Conservation (phyloP, 345 rosid genomes). For the Melastoma malabathricum region DNA sequence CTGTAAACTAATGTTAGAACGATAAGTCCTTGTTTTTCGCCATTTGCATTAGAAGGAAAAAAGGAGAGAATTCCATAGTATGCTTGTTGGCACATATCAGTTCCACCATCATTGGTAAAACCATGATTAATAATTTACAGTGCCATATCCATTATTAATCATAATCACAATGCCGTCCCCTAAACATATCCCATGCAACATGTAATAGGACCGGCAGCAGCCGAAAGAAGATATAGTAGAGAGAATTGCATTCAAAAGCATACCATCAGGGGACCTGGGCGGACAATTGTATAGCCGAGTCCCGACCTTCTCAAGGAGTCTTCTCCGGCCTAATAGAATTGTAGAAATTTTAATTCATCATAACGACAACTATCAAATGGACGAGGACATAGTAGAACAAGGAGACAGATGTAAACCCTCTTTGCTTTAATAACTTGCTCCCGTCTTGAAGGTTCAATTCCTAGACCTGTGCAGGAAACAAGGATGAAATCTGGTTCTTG, state of each 20-base stretch:
- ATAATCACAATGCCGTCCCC: no score
- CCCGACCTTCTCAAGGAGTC: slow-evolving; percentile 90
- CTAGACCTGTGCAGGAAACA: slow-evolving; percentile 85
- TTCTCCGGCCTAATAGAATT: slow-evolving; percentile 61
- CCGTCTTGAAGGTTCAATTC: slow-evolving; percentile 71
- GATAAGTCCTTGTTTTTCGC: no score
- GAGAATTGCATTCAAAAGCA: background rate
- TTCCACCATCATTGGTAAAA: no score
- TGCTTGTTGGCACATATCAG: no score
- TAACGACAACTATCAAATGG: background rate
- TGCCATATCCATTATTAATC: no score
- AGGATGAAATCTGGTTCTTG: slow-evolving; percentile 90
- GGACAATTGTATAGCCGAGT: slow-evolving; percentile 86
- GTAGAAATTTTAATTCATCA: slow-evolving; percentile 1
- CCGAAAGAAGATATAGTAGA: no score
- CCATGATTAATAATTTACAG: no score
- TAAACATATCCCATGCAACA: no score
- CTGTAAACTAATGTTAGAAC: background rate
- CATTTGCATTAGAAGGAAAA: no score
- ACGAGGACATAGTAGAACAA: background rate
- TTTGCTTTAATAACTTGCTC: slow-evolving; percentile 94
- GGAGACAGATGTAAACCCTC: slow-evolving; percentile 34
- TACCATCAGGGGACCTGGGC: slow-evolving; percentile 90
- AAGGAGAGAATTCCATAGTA: no score
- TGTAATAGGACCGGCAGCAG: no score